A percentile compares a stretch with the other conserved stretches of the same genome.
phyloP scores from a whole-genome alignment of 495 filamentous ascomycete species.

The Penicillium herquei region DNA sequence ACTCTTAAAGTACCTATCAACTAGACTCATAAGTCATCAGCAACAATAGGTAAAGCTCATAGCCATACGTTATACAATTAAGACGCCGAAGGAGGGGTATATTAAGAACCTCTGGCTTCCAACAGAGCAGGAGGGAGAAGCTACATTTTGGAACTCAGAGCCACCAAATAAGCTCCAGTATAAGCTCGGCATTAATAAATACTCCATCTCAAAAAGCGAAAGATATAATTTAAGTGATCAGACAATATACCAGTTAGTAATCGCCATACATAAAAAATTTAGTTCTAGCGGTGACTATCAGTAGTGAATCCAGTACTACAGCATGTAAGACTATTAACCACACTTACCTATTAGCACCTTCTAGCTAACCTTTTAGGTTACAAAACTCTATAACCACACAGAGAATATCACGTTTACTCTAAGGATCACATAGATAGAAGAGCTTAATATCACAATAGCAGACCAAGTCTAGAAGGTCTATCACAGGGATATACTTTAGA shows the following conservation, averaged over 20 bases:
- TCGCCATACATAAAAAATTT: constrained; percentile 35
- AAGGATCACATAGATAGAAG: constrained; percentile 25
- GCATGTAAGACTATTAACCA: no score
- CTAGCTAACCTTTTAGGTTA: constrained; percentile 28
- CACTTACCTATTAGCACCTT: constrained; percentile 28
- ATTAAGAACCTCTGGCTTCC: constrained; percentile 27
- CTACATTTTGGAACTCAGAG: constrained; percentile 25
- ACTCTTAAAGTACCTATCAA: constrained; percentile 14
- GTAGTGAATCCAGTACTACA: no score
- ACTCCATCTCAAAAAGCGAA: constrained; percentile 27
- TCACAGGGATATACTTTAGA: constrained; percentile 19
- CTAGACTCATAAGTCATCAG: constrained; percentile 24
- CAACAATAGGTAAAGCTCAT: constrained; percentile 23
- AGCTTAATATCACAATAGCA: constrained; percentile 32
- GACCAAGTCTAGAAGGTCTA: constrained; percentile 27
- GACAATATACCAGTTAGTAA: constrained; percentile 32
- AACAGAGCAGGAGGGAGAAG: constrained; percentile 21
- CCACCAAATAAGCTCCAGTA: constrained; percentile 28
- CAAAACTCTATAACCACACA: constrained; percentile 29
- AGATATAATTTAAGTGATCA: constrained; percentile 29
- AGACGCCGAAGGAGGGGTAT: constrained; percentile 23
- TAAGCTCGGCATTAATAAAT: constrained; percentile 28
- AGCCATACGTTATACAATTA: constrained; percentile 20
- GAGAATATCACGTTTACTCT: constrained; percentile 27
- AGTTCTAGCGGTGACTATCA: no score